A percentile compares a stretch with the other conserved stretches of the same genome.
Conservation (phyloP, 768 basidiomycete species). For the Psilocybe tampanensis region DNA sequence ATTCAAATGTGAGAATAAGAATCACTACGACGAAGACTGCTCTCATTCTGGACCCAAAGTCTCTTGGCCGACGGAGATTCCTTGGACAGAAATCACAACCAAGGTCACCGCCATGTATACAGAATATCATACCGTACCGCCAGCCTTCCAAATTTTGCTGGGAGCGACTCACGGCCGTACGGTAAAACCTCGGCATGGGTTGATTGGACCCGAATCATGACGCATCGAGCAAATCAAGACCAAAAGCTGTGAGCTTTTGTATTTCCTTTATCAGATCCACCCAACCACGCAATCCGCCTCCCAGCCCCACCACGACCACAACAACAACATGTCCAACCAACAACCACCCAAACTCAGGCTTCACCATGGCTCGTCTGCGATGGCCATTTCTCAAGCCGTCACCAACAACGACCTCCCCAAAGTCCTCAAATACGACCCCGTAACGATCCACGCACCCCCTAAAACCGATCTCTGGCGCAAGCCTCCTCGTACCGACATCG, state of each 20-base stretch:
- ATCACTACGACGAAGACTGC: too few species aligned
- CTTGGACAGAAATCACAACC: too few species aligned
- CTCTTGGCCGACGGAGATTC: too few species aligned
- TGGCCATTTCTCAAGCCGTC: slow-evolving; percentile 29
- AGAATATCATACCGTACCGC: neutral
- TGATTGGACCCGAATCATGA: neutral
- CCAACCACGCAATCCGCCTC: neutral
- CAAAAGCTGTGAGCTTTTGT: neutral
- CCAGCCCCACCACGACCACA: neutral
- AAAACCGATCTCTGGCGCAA: slow-evolving; percentile 37
- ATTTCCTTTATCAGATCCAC: slow-evolving; percentile 12
- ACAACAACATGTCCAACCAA: slow-evolving; percentile 3
- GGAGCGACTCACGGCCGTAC: neutral
- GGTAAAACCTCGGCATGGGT: neutral
- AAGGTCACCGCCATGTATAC: neutral
- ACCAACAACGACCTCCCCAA: slow-evolving; percentile 17
- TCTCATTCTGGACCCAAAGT: too few species aligned
- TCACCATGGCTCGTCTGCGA: slow-evolving; percentile 34
- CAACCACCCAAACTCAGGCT: slow-evolving; percentile 26
- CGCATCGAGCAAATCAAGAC: slow-evolving; percentile 8
- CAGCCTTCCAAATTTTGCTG: neutral
- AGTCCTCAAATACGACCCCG: slow-evolving; percentile 23
- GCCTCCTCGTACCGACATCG: slow-evolving; percentile 30
- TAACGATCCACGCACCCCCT: slow-evolving; percentile 27
- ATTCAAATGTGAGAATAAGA: too few species aligned